These are phyloP conservation scores for Neurospora sp. DNA, from an alignment of 495 filamentous ascomycete genomes.

Conservation along the genomic window DNA sequence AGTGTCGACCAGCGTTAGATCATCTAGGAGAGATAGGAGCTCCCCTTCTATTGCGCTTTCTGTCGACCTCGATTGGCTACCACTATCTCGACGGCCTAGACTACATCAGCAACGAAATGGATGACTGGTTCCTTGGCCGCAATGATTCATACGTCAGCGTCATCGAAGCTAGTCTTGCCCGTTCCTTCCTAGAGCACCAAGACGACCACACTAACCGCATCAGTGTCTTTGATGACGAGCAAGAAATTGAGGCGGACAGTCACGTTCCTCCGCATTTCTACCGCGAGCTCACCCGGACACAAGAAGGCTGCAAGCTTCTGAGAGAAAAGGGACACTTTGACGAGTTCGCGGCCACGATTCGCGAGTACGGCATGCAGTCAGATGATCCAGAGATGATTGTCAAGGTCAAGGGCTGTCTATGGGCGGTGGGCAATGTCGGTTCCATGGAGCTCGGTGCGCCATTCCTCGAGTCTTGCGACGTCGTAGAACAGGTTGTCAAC, in stretches of 20 bases:
- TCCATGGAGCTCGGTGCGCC: conserved; percentile 95
- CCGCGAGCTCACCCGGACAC: conserved; percentile 82
- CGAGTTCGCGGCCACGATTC: conserved; percentile 81
- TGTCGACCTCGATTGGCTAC: conserved; percentile 92
- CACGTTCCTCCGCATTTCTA: conserved; percentile 94
- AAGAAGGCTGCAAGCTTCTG: conserved; percentile 82
- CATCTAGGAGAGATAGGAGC: conserved; percentile 96
- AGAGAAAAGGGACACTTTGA: conserved; percentile 91
- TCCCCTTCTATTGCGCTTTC: conserved; percentile 80
- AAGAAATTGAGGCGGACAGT: conserved; percentile 40
- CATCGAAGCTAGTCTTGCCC: conserved; percentile 91
- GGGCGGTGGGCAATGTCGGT: conserved; percentile 96
- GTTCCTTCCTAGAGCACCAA: conserved; percentile 65
- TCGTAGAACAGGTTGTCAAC: conserved; percentile 70
- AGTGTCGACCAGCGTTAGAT: conserved; percentile 90
- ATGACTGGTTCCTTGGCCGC: conserved; percentile 94
- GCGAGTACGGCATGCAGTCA: conserved; percentile 68
- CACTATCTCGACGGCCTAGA: conserved; percentile 95
- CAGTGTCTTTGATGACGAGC: conserved; percentile 43
- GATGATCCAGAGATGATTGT: conserved; percentile 81
- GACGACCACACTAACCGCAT: conserved; percentile 41
- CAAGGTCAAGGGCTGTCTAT: conserved; percentile 93
- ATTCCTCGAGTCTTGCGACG: conserved; percentile 79
- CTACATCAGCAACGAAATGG: conserved; percentile 98
- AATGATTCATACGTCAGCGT: conserved; percentile 91